Evolutionary conservation across 768 basidiomycete genomes (phyloP).

Genomic region (Tulasnella sp.): DNA sequence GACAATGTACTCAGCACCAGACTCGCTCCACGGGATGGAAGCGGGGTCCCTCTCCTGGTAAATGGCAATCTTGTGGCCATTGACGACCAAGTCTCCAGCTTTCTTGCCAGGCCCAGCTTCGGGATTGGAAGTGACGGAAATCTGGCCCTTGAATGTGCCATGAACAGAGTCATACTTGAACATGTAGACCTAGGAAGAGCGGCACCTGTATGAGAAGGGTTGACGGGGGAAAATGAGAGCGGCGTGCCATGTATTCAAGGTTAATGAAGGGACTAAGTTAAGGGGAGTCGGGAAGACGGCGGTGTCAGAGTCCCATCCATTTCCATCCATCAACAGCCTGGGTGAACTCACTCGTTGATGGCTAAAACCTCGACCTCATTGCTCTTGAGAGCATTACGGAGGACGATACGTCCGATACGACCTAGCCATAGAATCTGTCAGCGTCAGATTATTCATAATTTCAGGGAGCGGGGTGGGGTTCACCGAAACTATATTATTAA

Average conservation of each 20-base stretch:
- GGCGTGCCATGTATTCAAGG: slow-evolving; percentile 86
- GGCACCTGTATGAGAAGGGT: background rate
- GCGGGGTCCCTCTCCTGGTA: slow-evolving; percentile 84
- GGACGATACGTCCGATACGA: slow-evolving; percentile 98
- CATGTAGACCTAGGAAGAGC: slow-evolving; percentile 74
- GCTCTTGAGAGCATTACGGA: slow-evolving; percentile 83
- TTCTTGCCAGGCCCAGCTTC: slow-evolving; percentile 46
- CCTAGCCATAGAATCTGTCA: slow-evolving; percentile 47
- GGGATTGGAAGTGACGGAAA: slow-evolving; percentile 41
- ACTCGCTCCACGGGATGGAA: slow-evolving; percentile 73
- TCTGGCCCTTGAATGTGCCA: slow-evolving; percentile 77
- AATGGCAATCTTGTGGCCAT: slow-evolving; percentile 71
- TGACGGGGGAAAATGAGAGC: background rate
- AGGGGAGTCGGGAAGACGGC: background rate
- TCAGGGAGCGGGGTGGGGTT: background rate
- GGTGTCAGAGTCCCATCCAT: background rate
- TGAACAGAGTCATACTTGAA: slow-evolving; percentile 97
- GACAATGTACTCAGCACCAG: slow-evolving; percentile 88
- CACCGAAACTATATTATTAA: background rate
- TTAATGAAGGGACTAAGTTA: slow-evolving; percentile 86
- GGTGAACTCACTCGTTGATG: slow-evolving; percentile 76
- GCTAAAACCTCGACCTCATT: slow-evolving; percentile 81
- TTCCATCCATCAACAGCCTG: background rate
- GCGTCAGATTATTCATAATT: background rate
- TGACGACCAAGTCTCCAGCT: slow-evolving; percentile 85